Base-by-base conservation (phyloP, 441 rosid genomes). In the Metrosideros polymorpha region DNA sequence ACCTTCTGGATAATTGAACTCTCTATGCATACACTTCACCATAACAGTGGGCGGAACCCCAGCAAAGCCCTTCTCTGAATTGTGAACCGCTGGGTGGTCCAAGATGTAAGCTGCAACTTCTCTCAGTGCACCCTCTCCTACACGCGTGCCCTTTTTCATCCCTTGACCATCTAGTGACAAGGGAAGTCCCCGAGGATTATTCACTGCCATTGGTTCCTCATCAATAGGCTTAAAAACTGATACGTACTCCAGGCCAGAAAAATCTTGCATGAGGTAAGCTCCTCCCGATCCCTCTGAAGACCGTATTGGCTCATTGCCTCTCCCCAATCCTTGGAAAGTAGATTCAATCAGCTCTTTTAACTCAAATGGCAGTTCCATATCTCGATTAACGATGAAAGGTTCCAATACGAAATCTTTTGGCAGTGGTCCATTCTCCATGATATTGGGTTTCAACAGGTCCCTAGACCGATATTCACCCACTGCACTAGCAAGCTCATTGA, bases 1-100 rank as follows among this genome's bases (percentile, higher is more conserved):
- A 22, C 96, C 98, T 35, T 91, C 86, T 0, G 98, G 95, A 89
- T 96, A 88, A 83, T 95, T 93, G 84, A 96, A 95, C 55, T 89
- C 94, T 88, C 91, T 90, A 87, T 97, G 96, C 90, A 92, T 71
- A 43, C 86, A 85, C 86, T 18, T 85, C 83, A 85, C 83, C 83
- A 85, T 85, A 35, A 85, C 39, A 18, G 86, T 85, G n/a, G 83
- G 86, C 12, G 83, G 86, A 75, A 85, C 86, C 30, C 86, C 86
- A 53, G 86, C 77, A 85, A 85, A 85, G 17, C 86, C 86, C 66
- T 71, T 85, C 83, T 85, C 83, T 17, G 49, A 79, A 71, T 53
- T 85, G 52, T 71, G 43, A 27, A 39, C 83, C 3, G n/a, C 52
- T 22, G 87, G 85, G 55, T 86, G 87, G 55, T 86, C 87, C 42